Percentiles rank a stretch among this genome's conserved stretches.
Conservation (phyloP, 108 stramenopile species). For the Cylindrotheca fusiformis region DNA sequence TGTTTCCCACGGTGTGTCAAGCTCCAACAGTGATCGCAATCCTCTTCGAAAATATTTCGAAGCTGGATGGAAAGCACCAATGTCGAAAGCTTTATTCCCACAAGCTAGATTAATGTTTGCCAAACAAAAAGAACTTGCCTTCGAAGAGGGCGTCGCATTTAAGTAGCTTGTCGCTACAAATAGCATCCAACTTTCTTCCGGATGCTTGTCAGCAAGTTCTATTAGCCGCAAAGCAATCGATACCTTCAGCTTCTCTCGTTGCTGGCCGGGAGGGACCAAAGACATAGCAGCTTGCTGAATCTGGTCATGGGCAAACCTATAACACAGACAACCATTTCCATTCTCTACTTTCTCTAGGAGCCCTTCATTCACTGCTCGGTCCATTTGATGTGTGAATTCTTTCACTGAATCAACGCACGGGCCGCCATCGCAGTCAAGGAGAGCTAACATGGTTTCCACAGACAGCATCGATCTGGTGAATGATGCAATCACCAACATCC, state of each 20-base stretch:
- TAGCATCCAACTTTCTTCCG: slow-evolving; percentile 29
- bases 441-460: slow-evolving; percentile 21
- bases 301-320: slow-evolving; percentile 52
- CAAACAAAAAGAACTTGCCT: slow-evolving; percentile 6
- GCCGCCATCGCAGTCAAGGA: slow-evolving; percentile 15
- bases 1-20: slow-evolving; percentile 20
- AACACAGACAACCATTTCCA: slow-evolving; percentile 15
- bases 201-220: slow-evolving; percentile 2
- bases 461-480: slow-evolving; percentile 43
- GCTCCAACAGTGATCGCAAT: slow-evolving; percentile 17
- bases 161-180: slow-evolving; percentile 32
- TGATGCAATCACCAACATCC: slow-evolving; percentile 41
- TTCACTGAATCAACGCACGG: slow-evolving; percentile 18
- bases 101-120: slow-evolving; percentile 24
- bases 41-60: slow-evolving; percentile 24
- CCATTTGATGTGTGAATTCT: slow-evolving; percentile 20
- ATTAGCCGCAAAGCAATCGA: slow-evolving; percentile 40
- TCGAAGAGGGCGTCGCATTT: slow-evolving; percentile 13
- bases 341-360: slow-evolving; percentile 6
- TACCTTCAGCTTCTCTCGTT: slow-evolving; percentile 37
- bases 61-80: slow-evolving; percentile 25
- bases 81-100: slow-evolving; percentile 20
- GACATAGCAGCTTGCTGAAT: slow-evolving; percentile 50
- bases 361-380: slow-evolving; percentile 25
- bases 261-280: slow-evolving; percentile 27